Base-by-base conservation (phyloP, 495 filamentous ascomycete genomes). In the Sabuloglossum arenarium region DNA sequence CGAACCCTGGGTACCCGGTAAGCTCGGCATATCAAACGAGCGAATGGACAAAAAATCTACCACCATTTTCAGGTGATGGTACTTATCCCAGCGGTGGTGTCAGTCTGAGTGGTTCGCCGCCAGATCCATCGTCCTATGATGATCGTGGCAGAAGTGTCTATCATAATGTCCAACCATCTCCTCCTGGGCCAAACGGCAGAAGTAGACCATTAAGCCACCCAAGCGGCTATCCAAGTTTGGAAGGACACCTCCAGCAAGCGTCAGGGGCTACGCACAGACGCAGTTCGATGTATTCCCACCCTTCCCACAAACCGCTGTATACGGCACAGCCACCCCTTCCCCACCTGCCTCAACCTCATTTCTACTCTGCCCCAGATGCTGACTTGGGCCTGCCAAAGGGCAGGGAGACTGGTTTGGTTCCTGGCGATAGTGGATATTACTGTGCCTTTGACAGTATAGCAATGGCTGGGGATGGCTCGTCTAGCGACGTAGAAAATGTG, bases 361-460 rank as follows among this genome's bases (percentile, higher is more conserved):
- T 76, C 65, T 80, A 79, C 61, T 70, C 72, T 16, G 68, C 75
- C 1, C 80, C 78, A 0, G 73, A 81, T 23, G 67, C 79, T 23
- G 73, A 79, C 37, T 60, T 75, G 55, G 62, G 72, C 39, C 37
- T 65, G 45, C 59, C 14, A 11, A 68, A 65, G 34, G 56, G 59
- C 68, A 16, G 71, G 49, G 51, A 53, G 19, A 14, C 57, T 4
- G 64, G 75, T 19, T 67, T 76, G 50, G 68, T 73, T 55, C 77
- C 85, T 5, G 81, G 78, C 3, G 75, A 78, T 32, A 70, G 69
- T 29, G 82, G 84, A 12, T 85, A 80, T 43, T 85, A 79, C 63
- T 91, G 86, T 62, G 79, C 80, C n/a, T 88, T 90, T 61, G 87
- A 91, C 63, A 76, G 69, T 16, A 68, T 91, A 21, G 67, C 76